These are phyloP conservation scores for Musa acuminata DNA, from an alignment of 176 grass and related monocot genomes.

Conservation along the genomic window DNA sequence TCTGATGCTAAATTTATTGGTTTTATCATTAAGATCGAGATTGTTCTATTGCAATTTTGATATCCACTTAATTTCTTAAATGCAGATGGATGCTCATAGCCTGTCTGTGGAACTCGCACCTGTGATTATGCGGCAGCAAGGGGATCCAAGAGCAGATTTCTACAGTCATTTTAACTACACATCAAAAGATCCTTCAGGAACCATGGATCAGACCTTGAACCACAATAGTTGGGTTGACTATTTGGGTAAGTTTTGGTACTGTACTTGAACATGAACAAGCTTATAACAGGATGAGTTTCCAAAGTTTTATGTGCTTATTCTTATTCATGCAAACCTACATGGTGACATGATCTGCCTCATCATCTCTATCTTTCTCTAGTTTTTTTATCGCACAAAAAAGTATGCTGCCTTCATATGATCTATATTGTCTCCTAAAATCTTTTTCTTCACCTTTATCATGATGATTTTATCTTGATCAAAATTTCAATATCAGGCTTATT, in stretches of 20 bases:
- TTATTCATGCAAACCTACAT: not conserved
- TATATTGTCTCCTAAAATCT: too few relatives aligned
- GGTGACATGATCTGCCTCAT: not conserved
- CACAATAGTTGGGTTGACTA: conserved; percentile 28
- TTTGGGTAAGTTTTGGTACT: conserved; percentile 19
- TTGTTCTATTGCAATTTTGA: not conserved
- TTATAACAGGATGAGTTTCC: not conserved
- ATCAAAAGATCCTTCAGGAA: conserved; percentile 49
- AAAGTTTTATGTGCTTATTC: not conserved
- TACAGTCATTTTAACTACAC: conserved; percentile 56
- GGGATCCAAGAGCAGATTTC: conserved; percentile 68
- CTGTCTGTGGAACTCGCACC: conserved; percentile 85
- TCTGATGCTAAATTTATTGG: not conserved
- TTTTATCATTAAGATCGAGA: not conserved
- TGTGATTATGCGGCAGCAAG: conserved; percentile 85
- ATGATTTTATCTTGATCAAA: too few relatives aligned
- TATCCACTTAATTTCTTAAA: conserved; percentile 8
- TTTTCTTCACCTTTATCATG: too few relatives aligned
- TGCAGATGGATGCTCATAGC: conserved; percentile 88
- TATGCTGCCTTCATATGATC: too few relatives aligned
- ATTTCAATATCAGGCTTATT: not conserved
- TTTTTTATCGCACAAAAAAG: too few relatives aligned
- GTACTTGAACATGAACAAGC: not conserved
- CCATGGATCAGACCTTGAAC: conserved; percentile 50
- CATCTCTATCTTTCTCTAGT: not conserved